Base-by-base conservation (phyloP, 2,329 filamentous ascomycete genomes). In the Zymoseptoria crescenta region DNA sequence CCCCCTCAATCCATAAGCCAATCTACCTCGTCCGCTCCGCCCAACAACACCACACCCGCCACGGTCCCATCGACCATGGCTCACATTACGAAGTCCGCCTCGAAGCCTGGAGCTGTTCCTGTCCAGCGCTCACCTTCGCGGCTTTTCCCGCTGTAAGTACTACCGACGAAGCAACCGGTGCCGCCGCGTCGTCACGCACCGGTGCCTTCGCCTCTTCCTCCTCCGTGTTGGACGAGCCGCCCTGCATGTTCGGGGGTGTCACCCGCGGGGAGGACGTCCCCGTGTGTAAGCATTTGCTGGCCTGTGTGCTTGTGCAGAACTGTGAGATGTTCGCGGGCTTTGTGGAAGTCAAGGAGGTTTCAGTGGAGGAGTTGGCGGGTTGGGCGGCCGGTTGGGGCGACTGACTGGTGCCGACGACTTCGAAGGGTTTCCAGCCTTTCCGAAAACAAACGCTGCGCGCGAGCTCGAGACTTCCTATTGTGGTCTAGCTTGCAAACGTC, bases 211-310 rank as follows among this genome's bases (percentile, higher is more conserved):
- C 29, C n/a, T 6, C 45, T 35, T 13, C 30, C 21, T 13, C 30
- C 21, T 49, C 52, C 45, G 51, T 35, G 54, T 24, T 29, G 21
- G 49, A 28, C 16, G 35, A 56, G 9, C 13, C 30, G 19, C 54
- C 52, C n/a, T 65, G 64, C 60, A 28, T 48, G 2, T 65, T 84
- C 65, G 83, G 84, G 0, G 83, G 83, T 0, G 55, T 80, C 56
- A 78, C 76, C 58, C 74, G 53, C 66, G 72, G 56, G 29, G 64
- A 3, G 69, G 74, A 45, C 75, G 81, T 59, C 56, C 80, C 81
- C 5, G 67, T 89, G 75, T 99, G 93, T 73, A 96, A 96, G 75
- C 93, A 99, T 74, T 74, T 97, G 4, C 81, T 97, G 16, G 93
- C 93, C 1, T 95, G 89, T 72, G 74, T 93, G 49, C 73, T 97